A percentile compares a stretch with the other conserved stretches of the same genome.
Evolutionary conservation across 352 stramenopile species (phyloP).

Genomic region (Phytophthora uliginosa): DNA sequence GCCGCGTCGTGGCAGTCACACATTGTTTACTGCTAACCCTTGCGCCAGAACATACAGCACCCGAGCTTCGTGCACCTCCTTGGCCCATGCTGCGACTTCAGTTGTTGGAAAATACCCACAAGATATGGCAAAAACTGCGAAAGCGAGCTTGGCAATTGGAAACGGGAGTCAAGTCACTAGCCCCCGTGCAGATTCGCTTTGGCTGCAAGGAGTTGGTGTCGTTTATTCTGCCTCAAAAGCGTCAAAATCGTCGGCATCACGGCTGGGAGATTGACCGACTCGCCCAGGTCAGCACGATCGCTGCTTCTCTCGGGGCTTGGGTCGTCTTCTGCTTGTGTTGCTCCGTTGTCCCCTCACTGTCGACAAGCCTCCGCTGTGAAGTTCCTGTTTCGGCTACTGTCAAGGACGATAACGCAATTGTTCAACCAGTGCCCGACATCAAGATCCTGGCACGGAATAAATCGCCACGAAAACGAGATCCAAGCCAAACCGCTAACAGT

Average conservation of each 20-base stretch:
- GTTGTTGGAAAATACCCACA: conserved; percentile 40
- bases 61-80: conserved; percentile 39
- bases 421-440: not conserved
- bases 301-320: conserved; percentile 58
- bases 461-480: not conserved
- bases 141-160: conserved; percentile 54
- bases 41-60: conserved; percentile 27
- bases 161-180: conserved; percentile 25
- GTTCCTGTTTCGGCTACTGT: not conserved
- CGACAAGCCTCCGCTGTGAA: not conserved
- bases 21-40: conserved; percentile 62
- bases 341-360: conserved; percentile 10
- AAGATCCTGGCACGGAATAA: not conserved
- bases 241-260: not conserved
- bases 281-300: conserved; percentile 57
- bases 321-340: conserved; percentile 50
- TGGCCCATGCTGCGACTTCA: conserved; percentile 72
- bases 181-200: conserved; percentile 47
- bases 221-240: conserved; percentile 19
- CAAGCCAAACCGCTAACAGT: not conserved
- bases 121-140: conserved; percentile 49
- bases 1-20: conserved; percentile 41
- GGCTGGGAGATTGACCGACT: conserved; percentile 27
- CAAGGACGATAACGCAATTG: not conserved
- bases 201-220: conserved; percentile 42